Evolutionary conservation across 2,329 filamentous ascomycete genomes (phyloP), one percentile per base, ranked within the genome.

Genomic region (Neofusicoccum sp.): DNA sequence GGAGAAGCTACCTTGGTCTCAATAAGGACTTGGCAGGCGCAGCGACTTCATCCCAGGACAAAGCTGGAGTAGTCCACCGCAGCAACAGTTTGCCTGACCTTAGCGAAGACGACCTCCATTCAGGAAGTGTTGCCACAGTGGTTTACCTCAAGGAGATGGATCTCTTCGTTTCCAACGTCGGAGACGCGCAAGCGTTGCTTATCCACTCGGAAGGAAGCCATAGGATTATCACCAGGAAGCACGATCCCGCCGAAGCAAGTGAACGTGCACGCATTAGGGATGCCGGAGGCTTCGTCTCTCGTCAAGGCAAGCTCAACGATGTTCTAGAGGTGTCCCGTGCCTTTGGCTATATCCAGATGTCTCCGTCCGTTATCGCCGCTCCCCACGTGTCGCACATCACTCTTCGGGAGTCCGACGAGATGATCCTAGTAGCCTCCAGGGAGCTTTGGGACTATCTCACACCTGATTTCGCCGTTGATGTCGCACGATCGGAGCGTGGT

Each of bases 371-470:
- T 33, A 93, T 96, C 73, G 93, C 96, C 12, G 91, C 92, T 9
- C 95, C 95, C 2, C 84, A 96, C 69, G 87, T 96, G 53, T 84
- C 85, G 66, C 88, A 92, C 64, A 81, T 93, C 63, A 89, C 86
- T 1, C 83, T 98, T 59, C 88, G 87, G 49, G 91, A 97, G 65
- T 88, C 91, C 61, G 93, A 99, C 71, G 95, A 99, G 74, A 93
- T 96, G 78, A 89, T 99, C 58, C 78, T 99, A 56, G 82, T 99
- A 62, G 95, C 93, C 2, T 97, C 93, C 6, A 88, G 87, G 65
- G 93, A 99, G 71, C 84, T 99, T 8, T 99, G 95, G 95, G 93
- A 98, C 65, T 96, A 93, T 73, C 82, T 99, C 9, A 89, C 89
- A 0, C 91, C 92, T 2, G 91, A 95, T 59, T 85, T 98, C 58